Percentiles rank a stretch among this genome's conserved stretches.
These are phyloP conservation scores for Suillus clintonianus DNA, from an alignment of 768 basidiomycete genomes.

Conservation along the genomic window DNA sequence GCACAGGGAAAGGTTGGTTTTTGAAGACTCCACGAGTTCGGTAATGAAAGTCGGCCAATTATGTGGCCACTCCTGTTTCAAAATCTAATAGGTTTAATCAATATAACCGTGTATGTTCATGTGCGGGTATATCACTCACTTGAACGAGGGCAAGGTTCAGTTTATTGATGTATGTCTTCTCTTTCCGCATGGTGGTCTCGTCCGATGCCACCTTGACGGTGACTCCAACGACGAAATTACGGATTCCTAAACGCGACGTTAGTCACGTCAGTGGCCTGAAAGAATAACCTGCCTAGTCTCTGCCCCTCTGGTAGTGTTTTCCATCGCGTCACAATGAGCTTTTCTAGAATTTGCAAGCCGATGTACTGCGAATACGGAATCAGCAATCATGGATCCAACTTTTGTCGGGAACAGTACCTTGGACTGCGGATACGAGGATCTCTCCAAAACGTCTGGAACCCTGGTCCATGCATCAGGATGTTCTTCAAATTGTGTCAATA, in stretches of 20 bases:
- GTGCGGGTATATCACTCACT: conserved; percentile 43
- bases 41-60: conserved; percentile 98
- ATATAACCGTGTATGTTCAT: conserved; percentile 1
- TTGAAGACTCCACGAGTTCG: conserved; percentile 96
- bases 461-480: conserved; percentile 96
- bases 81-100: conserved; percentile 57
- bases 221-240: conserved; percentile 93
- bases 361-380: conserved; percentile 67
- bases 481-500: conserved; percentile 95
- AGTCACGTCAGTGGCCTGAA: conserved; percentile 11
- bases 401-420: conserved; percentile 52
- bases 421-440: conserved; percentile 79
- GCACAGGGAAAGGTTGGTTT: conserved; percentile 93
- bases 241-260: conserved; percentile 62
- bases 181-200: conserved; percentile 82
- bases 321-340: conserved; percentile 92
- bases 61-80: conserved; percentile 99
- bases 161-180: conserved; percentile 95
- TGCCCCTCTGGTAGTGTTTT: conserved; percentile 94
- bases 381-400: conserved; percentile 7
- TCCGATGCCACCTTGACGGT: conserved; percentile 94
- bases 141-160: conserved; percentile 95
- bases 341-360: conserved; percentile 95
- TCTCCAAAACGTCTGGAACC: conserved; percentile 91
- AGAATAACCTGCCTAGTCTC: conserved; percentile 64